These are phyloP conservation scores for Pholiota molesta DNA, from an alignment of 768 basidiomycete genomes.

Conservation along the genomic window DNA sequence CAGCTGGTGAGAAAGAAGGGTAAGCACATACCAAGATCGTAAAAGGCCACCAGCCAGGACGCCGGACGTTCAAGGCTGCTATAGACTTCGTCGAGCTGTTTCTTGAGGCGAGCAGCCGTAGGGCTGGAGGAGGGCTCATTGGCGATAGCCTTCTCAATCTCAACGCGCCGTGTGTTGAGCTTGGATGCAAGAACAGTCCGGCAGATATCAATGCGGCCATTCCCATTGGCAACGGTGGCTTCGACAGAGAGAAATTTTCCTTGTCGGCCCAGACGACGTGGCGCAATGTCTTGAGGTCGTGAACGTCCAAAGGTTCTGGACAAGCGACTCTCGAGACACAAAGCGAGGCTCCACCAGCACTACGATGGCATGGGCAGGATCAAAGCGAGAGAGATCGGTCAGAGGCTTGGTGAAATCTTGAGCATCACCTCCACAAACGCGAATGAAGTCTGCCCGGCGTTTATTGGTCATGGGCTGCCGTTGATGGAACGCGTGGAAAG, in stretches of 20 bases:
- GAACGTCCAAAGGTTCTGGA: background rate
- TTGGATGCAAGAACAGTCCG: background rate
- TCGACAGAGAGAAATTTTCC: background rate
- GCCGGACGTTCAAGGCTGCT: background rate
- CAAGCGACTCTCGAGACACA: background rate
- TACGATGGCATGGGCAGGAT: background rate
- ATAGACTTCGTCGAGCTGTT: background rate
- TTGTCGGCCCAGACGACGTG: background rate
- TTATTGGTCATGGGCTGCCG: background rate
- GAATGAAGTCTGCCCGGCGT: background rate
- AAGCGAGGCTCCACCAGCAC: background rate
- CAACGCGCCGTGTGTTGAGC: background rate
- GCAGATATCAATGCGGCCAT: conserved; percentile 1
- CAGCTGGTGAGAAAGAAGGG: no score
- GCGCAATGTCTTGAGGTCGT: background rate
- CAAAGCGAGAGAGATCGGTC: background rate
- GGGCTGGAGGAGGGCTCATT: background rate
- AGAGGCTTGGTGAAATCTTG: background rate
- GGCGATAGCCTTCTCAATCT: background rate
- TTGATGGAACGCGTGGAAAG: background rate
- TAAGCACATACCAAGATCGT: background rate
- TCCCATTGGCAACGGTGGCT: background rate
- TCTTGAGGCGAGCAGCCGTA: background rate
- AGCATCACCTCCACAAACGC: background rate
- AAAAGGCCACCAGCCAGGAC: background rate